Evolutionary conservation across 768 basidiomycete genomes (phyloP).

Genomic region (Sarcodon sp.): DNA sequence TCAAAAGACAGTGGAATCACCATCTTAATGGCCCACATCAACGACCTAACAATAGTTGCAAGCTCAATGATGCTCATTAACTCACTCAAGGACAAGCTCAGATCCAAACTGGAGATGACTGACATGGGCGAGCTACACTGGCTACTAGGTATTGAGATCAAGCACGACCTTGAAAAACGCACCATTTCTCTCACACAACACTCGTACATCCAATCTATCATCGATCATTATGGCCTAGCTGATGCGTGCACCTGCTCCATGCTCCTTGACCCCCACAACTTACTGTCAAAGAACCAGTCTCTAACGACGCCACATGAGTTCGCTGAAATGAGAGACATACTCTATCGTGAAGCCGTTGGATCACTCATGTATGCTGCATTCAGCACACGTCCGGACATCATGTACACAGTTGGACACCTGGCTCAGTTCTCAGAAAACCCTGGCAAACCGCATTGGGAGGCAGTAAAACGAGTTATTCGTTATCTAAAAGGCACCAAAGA

Average conservation of each 20-base stretch:
- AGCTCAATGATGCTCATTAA: conserved; percentile 1
- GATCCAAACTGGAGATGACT: conserved; percentile 1
- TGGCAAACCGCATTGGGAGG: conserved; percentile 13
- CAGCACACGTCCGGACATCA: no score
- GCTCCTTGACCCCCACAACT: conserved; percentile 14
- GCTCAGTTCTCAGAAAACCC: no score
- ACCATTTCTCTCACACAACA: conserved; percentile 19
- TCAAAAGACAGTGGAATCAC: not conserved
- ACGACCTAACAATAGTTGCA: conserved; percentile 7
- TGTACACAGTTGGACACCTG: no score
- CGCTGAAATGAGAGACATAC: not conserved
- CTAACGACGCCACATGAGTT: conserved; percentile 3
- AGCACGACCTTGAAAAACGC: no score
- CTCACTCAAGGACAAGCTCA: not conserved
- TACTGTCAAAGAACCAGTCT: not conserved
- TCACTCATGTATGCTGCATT: no score
- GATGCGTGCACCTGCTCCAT: conserved; percentile 14
- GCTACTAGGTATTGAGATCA: conserved; percentile 12
- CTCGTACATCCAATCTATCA: conserved; percentile 18
- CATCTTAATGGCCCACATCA: conserved; percentile 10
- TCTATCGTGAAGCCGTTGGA: conserved; percentile 1
- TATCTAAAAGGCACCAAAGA: conserved; percentile 16
- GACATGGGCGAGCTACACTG: conserved; percentile 9
- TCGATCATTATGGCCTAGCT: conserved; percentile 12
- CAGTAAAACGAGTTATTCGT: conserved; percentile 12